These are phyloP conservation scores for Cucurbita argyrosperma DNA, from an alignment of 306 rosid genomes.

Conservation along the genomic window DNA sequence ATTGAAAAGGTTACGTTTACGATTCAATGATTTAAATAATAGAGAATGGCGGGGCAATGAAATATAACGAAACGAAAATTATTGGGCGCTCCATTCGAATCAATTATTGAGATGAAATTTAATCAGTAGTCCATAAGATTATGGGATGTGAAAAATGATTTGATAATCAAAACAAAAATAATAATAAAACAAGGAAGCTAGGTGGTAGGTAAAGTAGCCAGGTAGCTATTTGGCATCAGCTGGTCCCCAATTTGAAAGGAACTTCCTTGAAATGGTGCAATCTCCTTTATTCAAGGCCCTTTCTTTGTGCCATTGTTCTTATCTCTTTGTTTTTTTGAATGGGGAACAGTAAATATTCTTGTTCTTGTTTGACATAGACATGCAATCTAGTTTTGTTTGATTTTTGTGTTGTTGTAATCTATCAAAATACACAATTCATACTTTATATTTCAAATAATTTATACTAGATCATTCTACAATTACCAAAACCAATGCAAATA, in stretches of 20 bases:
- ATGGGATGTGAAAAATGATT: neutral
- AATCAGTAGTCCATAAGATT: neutral
- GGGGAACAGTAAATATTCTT: neutral
- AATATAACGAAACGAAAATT: neutral
- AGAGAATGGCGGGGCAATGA: too few relatives aligned
- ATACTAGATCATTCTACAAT: neutral
- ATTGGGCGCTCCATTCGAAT: neutral
- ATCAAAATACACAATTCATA: neutral
- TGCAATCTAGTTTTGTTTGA: neutral
- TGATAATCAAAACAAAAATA: neutral
- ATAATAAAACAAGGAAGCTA: neutral
- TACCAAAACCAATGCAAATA: too few relatives aligned
- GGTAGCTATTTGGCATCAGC: neutral
- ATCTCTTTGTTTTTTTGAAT: neutral
- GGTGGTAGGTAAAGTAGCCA: too few relatives aligned
- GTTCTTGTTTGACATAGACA: neutral
- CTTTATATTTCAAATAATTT: neutral
- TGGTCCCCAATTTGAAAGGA: neutral
- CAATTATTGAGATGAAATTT: neutral
- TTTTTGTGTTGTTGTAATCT: neutral
- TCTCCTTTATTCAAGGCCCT: neutral
- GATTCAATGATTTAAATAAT: neutral
- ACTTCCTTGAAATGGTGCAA: slow-evolving; percentile 1
- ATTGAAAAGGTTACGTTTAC: neutral
- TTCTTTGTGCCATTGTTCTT: neutral